Evolutionary conservation across 345 rosid species (phyloP).

Genomic region (Ceriops zippeliana): DNA sequence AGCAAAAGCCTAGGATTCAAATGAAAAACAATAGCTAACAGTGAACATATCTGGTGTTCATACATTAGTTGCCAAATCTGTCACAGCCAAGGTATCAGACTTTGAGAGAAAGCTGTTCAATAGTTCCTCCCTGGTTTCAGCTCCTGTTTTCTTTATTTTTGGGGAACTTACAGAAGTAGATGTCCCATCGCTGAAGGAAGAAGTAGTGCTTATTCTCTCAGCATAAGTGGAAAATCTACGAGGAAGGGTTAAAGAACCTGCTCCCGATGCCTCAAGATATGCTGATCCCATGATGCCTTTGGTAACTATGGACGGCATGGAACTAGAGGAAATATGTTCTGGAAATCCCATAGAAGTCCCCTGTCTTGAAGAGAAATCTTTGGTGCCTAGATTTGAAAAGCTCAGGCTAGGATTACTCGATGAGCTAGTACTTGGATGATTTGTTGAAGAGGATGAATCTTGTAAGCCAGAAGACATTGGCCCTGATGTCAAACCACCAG

Average conservation of each 20-base stretch:
- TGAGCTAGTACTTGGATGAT: constrained; percentile 46
- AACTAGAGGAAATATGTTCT: constrained; percentile 54
- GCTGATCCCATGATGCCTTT: constrained; percentile 44
- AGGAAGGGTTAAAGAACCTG: constrained; percentile 46
- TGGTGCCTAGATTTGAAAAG: constrained; percentile 43
- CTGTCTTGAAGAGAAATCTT: constrained; percentile 45
- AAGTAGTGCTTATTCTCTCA: constrained; percentile 80
- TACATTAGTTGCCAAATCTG: constrained; percentile 72
- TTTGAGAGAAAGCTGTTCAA: constrained; percentile 57
- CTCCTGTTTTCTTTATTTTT: constrained; percentile 86
- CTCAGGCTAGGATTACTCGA: constrained; percentile 35
- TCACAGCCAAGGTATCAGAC: constrained; percentile 44
- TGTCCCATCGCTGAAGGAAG: constrained; percentile 66
- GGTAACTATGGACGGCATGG: constrained; percentile 39
- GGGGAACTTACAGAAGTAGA: constrained; percentile 63
- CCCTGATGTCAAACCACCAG: constrained; percentile 57
- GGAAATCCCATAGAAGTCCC: constrained; percentile 52
- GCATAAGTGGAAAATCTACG: constrained; percentile 72
- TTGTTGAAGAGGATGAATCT: constrained; percentile 51
- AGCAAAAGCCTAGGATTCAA: background rate
- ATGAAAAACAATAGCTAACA: constrained; percentile 12
- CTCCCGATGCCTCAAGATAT: constrained; percentile 49
- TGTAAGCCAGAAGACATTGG: constrained; percentile 61
- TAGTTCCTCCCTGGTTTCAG: constrained; percentile 75
- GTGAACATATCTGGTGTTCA: constrained; percentile 14